Evolutionary conservation across 1,284 basidiomycete genomes (phyloP).

Genomic region (Sanghuangporus sanghuang): DNA sequence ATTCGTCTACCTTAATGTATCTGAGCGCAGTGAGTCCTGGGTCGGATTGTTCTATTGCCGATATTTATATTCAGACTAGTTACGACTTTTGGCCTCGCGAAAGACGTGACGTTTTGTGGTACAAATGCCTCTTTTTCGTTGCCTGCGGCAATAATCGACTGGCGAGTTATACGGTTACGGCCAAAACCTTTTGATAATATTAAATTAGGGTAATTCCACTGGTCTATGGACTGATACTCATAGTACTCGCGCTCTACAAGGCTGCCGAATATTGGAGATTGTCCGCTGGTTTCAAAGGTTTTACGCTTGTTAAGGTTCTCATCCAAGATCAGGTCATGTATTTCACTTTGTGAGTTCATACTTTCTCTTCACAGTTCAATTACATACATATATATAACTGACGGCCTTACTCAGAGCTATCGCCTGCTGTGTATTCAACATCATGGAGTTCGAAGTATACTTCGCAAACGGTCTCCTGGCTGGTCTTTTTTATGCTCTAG

Average conservation of each 20-base stretch:
- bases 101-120: not conserved
- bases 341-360: not conserved
- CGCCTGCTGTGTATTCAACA: too few species aligned
- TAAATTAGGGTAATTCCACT: not conserved
- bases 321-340: not conserved
- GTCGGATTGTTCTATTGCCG: not conserved
- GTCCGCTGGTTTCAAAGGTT: not conserved
- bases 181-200: not conserved
- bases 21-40: not conserved
- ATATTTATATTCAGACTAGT: not conserved
- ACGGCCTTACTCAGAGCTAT: too few species aligned
- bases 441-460: too few species aligned
- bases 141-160: not conserved
- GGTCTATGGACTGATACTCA: not conserved
- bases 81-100: not conserved
- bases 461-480: too few species aligned
- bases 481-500: too few species aligned
- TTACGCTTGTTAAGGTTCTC: not conserved
- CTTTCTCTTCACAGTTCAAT: not conserved
- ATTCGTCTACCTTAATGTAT: not conserved
- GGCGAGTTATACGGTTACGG: not conserved
- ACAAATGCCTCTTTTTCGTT: not conserved
- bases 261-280: not conserved
- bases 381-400: too few species aligned
- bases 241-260: not conserved